Base-by-base conservation (phyloP, 2,329 filamentous ascomycete genomes). In the Claviceps fusiformis region DNA sequence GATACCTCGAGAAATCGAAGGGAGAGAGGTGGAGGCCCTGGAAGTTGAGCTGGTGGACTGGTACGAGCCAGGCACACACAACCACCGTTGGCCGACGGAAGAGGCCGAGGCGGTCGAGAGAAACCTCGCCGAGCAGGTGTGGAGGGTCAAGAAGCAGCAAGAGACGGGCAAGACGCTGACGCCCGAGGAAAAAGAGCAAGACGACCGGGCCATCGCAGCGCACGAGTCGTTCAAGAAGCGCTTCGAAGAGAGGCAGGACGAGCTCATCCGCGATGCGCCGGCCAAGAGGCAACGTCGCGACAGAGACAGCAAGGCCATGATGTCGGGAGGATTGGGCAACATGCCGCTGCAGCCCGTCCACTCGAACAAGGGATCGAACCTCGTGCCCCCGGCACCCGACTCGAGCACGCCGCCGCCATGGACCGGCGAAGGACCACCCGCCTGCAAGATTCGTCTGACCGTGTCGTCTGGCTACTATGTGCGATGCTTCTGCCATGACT, bases 401-500 rank as follows among this genome's bases (percentile, higher is more conserved):
- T 65, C 73, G 31, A 68, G 74, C 63, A 72, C 75, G 0, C 76
- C 78, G 6, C 74, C 76, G 7, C 78, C 79, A 0, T 82, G 80
- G 80, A 74, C 72, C 44, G 80, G 75, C 66, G 73, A 83, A 64
- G 81, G 79, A 0, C 83, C 89, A 1, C 82, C 92, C 1, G 93
- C 92, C 0, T 87, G 82, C 51, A 86, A 82, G 65, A 82, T 98
- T 57, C 84, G 87, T 56, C 89, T 98, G 81, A 95, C 88, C 0
- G 92, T 96, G 53, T 90, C 90, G 2, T 95, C 90, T 0, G 93
- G 93, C 44, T 98, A 96, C 75, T 98, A 98, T 69, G 91, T 98
- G 15, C 86, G 93, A 59, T 95, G 87, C 56, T 82, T 98, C 62
- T 91, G 89, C 63, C 90, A 97, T 67, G 93, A 98, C 64, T 78